Percentiles rank a stretch among this genome's conserved stretches.
Evolutionary conservation across 208 protist genomes (phyloP).

Genomic region (Trypanosomatidae sp.): DNA sequence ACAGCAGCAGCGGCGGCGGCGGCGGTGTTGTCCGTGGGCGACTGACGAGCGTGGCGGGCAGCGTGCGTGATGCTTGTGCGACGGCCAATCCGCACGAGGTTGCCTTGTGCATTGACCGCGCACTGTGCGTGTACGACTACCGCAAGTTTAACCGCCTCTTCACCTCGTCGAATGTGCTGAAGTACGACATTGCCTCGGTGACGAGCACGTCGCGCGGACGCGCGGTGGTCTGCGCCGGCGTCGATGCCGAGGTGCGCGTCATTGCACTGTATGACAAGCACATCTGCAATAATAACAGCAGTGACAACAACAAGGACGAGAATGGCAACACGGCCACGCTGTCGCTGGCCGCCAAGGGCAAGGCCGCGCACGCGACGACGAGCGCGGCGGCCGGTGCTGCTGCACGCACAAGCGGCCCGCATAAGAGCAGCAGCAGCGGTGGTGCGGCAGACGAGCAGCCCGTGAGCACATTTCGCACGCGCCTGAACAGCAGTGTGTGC

Average conservation of each 20-base stretch:
- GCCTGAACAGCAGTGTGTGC: slow-evolving; percentile 40
- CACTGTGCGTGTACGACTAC: slow-evolving; percentile 57
- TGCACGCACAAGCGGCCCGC: not conserved
- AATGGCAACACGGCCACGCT: not conserved
- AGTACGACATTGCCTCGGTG: slow-evolving; percentile 53
- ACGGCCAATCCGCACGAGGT: slow-evolving; percentile 50
- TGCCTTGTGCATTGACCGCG: slow-evolving; percentile 38
- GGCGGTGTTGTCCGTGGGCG: slow-evolving; percentile 26
- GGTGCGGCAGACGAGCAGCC: slow-evolving; percentile 4
- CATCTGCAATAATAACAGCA: slow-evolving; percentile 2
- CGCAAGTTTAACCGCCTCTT: slow-evolving; percentile 59
- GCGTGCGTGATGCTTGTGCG: slow-evolving; percentile 32
- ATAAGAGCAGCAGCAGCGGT: slow-evolving; percentile 1
- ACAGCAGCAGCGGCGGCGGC: not conserved
- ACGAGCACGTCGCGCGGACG: slow-evolving; percentile 24
- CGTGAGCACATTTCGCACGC: slow-evolving; percentile 55
- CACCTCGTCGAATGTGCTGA: slow-evolving; percentile 53
- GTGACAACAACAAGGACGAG: slow-evolving; percentile 5
- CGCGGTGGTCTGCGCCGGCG: slow-evolving; percentile 45
- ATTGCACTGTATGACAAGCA: slow-evolving; percentile 10
- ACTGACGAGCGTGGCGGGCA: slow-evolving; percentile 28
- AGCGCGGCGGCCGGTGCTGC: slow-evolving; percentile 1
- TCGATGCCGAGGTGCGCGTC: slow-evolving; percentile 43
- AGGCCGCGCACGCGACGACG: not conserved
- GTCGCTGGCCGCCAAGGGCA: slow-evolving; percentile 1